Conservation (phyloP, 2,329 filamentous ascomycete species). For the Teratosphaeria nubilosa region DNA sequence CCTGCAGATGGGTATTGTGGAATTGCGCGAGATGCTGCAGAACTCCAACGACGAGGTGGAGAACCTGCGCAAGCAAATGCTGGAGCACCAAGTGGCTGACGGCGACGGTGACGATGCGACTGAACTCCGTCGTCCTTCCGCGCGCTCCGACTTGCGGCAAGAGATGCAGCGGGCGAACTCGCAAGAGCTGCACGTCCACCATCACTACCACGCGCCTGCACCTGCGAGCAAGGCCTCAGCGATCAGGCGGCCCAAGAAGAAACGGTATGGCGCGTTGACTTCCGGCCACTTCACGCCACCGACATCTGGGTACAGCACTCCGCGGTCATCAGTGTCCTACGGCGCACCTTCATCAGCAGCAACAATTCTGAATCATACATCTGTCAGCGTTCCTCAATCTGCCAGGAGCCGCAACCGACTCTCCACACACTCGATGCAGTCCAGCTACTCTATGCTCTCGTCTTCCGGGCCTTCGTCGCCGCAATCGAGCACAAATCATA, state of each 20-base stretch:
- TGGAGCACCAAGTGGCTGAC: conserved; percentile 57
- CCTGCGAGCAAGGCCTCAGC: conserved; percentile 26
- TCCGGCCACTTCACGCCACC: conserved; percentile 40
- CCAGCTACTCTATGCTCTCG: conserved; percentile 51
- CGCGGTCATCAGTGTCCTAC: conserved; percentile 30
- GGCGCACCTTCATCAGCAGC: conserved; percentile 40
- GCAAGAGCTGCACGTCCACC: conserved; percentile 82
- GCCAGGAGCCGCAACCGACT: conserved; percentile 46
- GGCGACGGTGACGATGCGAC: conserved; percentile 24
- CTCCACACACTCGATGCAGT: conserved; percentile 51
- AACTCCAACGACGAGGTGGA: conserved; percentile 94
- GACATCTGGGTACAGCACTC: conserved; percentile 26
- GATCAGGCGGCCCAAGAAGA: conserved; percentile 53
- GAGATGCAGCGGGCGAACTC: conserved; percentile 56
- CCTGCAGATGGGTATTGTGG: conserved; percentile 80
- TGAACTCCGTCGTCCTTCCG: conserved; percentile 5
- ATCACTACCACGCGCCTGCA: conserved; percentile 71
- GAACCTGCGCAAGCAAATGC: conserved; percentile 67
- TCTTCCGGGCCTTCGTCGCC: conserved; percentile 78
- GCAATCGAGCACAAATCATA: conserved; percentile 55
- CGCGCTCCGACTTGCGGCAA: conserved; percentile 47
- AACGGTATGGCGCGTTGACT: conserved; percentile 51
- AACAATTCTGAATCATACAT: conserved; percentile 53
- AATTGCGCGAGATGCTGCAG: conserved; percentile 80
- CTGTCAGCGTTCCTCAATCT: conserved; percentile 45